Percentiles rank a stretch among this genome's conserved stretches.
Evolutionary conservation across 805 yeast species (phyloP).

Genomic region (Metschnikowia anglica): DNA sequence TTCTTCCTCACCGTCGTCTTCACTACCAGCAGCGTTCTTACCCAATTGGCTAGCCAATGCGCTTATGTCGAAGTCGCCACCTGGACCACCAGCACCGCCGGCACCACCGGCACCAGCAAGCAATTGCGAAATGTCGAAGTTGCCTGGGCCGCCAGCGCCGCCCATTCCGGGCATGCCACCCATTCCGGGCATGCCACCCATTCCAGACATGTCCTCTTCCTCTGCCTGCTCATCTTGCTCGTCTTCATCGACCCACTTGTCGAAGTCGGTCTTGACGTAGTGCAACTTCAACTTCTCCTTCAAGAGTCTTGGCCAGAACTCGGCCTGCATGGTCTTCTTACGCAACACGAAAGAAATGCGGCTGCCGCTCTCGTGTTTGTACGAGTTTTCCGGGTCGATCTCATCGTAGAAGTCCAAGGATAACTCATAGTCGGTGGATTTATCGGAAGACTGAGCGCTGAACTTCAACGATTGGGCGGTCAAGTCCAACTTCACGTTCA

Average conservation of each 20-base stretch:
- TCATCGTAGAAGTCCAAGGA: conserved; percentile 74
- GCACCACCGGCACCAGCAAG: conserved; percentile 35
- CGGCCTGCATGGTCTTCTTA: conserved; percentile 66
- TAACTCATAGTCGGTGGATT: conserved; percentile 57
- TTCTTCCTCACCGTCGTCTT: conserved; percentile 21
- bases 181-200: conserved; percentile 34
- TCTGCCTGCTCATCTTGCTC: conserved; percentile 79
- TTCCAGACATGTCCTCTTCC: conserved; percentile 37
- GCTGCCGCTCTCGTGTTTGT: conserved; percentile 54
- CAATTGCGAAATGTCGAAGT: conserved; percentile 17
- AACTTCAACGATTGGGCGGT: conserved; percentile 56
- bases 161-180: conserved; percentile 26
- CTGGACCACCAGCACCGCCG: conserved; percentile 35
- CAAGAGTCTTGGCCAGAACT: conserved; percentile 94
- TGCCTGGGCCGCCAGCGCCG: conserved; percentile 22
- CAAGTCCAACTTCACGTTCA: conserved; percentile 58
- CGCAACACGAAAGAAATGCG: conserved; percentile 62
- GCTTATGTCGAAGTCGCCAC: conserved; percentile 35
- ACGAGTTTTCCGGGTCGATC: conserved; percentile 66
- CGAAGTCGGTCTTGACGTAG: conserved; percentile 90
- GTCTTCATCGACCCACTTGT: conserved; percentile 98
- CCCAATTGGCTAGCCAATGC: conserved; percentile 46
- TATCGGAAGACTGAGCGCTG: conserved; percentile 42
- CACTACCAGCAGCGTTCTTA: conserved; percentile 27
- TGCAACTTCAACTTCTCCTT: conserved; percentile 80